Conservation (phyloP, 768 basidiomycete genomes). For the Tricholoma bakamatsutake region DNA sequence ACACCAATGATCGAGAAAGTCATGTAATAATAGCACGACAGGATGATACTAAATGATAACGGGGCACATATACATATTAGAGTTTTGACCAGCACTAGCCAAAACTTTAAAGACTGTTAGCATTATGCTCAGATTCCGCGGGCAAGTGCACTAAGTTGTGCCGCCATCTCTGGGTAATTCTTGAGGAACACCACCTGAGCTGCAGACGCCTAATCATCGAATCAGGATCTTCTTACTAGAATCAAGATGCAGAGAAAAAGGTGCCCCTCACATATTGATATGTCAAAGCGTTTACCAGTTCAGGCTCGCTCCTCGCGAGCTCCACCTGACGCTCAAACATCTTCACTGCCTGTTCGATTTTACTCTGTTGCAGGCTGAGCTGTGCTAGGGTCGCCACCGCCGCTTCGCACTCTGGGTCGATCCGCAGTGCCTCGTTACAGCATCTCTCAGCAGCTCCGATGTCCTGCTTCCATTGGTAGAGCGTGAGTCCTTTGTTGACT, state of each 20-base stretch:
- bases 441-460: constrained; percentile 74
- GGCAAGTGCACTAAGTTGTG: constrained; percentile 47
- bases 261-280: constrained; percentile 67
- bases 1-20: not conserved
- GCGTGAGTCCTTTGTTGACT: constrained; percentile 95
- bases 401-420: constrained; percentile 94
- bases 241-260: not conserved
- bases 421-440: constrained; percentile 80
- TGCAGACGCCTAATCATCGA: constrained; percentile 54
- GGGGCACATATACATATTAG: not conserved
- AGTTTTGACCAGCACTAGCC: not conserved
- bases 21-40: not conserved
- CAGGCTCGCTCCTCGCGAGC: constrained; percentile 85
- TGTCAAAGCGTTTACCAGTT: constrained; percentile 73
- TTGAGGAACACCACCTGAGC: constrained; percentile 80
- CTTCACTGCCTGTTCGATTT: constrained; percentile 78
- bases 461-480: constrained; percentile 96
- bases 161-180: constrained; percentile 81
- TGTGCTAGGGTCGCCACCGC: constrained; percentile 96
- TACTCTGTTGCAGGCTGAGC: constrained; percentile 84
- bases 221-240: constrained; percentile 5
- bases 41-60: not conserved
- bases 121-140: constrained; percentile 13
- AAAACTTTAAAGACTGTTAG: not conserved
- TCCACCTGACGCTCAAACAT: constrained; percentile 83